phyloP scores from a whole-genome alignment of 306 rosid genomes.

The Purshia tridentata region DNA sequence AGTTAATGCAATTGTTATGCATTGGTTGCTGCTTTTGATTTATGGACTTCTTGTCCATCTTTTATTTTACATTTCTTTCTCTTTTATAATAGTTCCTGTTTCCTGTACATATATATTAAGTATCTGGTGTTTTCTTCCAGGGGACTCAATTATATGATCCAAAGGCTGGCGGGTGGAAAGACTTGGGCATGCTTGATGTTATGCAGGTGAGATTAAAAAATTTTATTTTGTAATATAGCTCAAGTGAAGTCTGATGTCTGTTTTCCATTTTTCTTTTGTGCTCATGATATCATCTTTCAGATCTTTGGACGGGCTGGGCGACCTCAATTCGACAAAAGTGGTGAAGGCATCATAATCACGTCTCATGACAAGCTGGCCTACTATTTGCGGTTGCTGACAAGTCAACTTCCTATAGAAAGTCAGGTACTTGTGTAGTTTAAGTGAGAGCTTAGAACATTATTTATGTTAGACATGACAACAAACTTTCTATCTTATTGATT shows the following conservation, averaged over 20 bases:
- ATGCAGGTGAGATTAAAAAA: constrained; percentile 67
- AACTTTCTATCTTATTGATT: too few species aligned
- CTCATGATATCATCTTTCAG: constrained; percentile 41
- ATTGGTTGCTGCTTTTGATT: neutral
- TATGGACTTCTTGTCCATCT: neutral
- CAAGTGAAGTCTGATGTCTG: neutral
- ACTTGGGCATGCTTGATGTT: constrained; percentile 98
- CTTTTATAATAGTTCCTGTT: neutral
- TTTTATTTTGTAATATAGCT: constrained; percentile 12
- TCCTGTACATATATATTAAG: neutral
- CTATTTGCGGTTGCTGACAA: constrained; percentile 82
- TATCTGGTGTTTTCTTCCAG: constrained; percentile 40
- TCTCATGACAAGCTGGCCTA: constrained; percentile 89
- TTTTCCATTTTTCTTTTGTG: constrained; percentile 1
- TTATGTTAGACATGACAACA: neutral
- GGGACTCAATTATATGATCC: constrained; percentile 97
- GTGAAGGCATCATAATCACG: constrained; percentile 96
- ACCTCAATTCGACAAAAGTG: constrained; percentile 97
- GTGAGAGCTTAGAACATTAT: neutral
- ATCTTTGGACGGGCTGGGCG: constrained; percentile 98
- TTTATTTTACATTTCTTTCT: neutral
- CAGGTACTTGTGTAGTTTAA: constrained; percentile 54
- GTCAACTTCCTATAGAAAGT: constrained; percentile 96
- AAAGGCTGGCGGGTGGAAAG: constrained; percentile 99
- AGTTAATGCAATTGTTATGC: neutral